Evolutionary conservation across 805 yeast genomes (phyloP), one percentile per base, ranked within the genome.

Genomic region (Jamesozyma spencerorum): DNA sequence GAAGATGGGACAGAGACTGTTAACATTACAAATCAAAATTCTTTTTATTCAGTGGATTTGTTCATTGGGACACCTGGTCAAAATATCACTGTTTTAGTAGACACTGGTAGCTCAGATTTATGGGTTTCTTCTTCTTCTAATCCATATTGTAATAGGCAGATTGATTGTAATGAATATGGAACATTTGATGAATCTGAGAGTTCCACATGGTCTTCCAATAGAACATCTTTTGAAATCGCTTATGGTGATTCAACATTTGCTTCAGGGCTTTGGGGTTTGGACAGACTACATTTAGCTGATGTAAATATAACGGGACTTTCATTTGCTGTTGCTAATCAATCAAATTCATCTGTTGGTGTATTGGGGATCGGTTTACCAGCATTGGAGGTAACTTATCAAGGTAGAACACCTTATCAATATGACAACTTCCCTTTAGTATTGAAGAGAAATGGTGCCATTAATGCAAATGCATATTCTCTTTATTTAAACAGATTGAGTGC

Each of bases 101-200:
- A 81, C 51, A 81, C 88, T 1, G 90, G 88, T 2, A 79, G 86
- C 0, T 71, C 83, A 0, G 90, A 81, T 55, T 60, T 82, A 14
- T 81, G 58, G 58, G 74, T 80, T 14, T 68, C 73, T 44, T 64
- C 69, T 20, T 55, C 70, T 2, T 50, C 61, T 32, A 77, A 75
- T 50, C 71, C 79, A 2, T 70, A 65, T 42, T 72, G 78, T 50
- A 3, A 22, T 17, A 33, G 28, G 2, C 35, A 43, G 18, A 47
- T 66, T 24, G 63, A 65, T 39, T 71, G 77, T 53, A 39, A 54
- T 0, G 24, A 44, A 19, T 68, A 58, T 41, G 77, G 77, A 38
- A 53, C 57, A 3, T 60, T 58, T 33, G 45, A 56, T 40, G 34
- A 48, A 1, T 33, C 38, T 2, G 33, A 42, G 8, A 55, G 63